Evolutionary conservation across 768 basidiomycete species (phyloP), one percentile per base, ranked within the genome.

Genomic region (Boletus patriciae): DNA sequence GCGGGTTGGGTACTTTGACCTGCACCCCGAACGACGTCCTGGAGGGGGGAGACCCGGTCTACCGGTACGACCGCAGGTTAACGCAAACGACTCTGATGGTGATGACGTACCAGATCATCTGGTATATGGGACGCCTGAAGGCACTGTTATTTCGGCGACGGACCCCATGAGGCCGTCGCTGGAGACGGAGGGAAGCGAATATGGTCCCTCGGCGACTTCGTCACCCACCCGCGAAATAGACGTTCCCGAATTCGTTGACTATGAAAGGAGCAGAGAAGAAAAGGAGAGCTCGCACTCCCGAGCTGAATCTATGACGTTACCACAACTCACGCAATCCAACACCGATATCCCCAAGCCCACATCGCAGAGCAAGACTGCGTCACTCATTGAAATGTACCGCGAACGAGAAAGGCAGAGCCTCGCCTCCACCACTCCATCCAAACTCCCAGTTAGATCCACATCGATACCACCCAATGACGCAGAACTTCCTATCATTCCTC

Each of bases 331-430:
- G 15, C 56, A 56, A 25, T 13, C 49, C 42, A 50, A 42, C 33
- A 38, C 61, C 15, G 60, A 71, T 36, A 33, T 40, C 15, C 41
- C 52, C 13, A 60, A 66, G 40, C 49, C 69, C 46, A 50, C 63
- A 18, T 55, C 74, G 15, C 72, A 75, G 37, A 85, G 84, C 74
- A 88, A 85, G 73, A 90, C 90, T 1, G 85, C 88, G 4, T 82
- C 85, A 2, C 77, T 93, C 49, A 93, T 92, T 62, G 89, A 92
- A 70, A 88, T 93, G 88, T 93, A 91, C 63, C 83, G 89, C 49
- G 87, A 92, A 73, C 65, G 67, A 66, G 88, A 84, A 76, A 83
- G 80, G 63, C 81, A 77, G 52, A 61, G 50, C 50, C 45, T 60
- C 41, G 1, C 37, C 21, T 0, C 60, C 3, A 23, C 50, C 29